Evolutionary conservation across 306 rosid species (phyloP).

Genomic region (Pyrus pyrifolia): DNA sequence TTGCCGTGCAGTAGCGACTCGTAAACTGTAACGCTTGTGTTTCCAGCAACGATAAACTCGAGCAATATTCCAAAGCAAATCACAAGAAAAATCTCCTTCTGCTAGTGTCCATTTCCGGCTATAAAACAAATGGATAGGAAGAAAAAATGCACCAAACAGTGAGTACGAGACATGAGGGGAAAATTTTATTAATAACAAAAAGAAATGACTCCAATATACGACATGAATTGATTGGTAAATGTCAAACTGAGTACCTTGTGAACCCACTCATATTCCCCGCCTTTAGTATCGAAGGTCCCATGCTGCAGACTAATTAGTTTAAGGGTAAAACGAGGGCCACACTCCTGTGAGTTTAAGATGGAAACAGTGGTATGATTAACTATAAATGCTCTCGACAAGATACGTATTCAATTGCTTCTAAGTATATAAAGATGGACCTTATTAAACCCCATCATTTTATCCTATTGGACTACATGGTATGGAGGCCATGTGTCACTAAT

Average conservation of each 20-base stretch:
- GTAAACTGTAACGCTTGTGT: background rate
- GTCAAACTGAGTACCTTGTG: slow-evolving; percentile 60
- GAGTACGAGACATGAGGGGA: background rate
- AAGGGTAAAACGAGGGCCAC: slow-evolving; percentile 88
- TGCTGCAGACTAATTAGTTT: slow-evolving; percentile 75
- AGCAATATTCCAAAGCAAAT: slow-evolving; percentile 22
- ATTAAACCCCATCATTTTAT: background rate
- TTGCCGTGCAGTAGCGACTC: background rate
- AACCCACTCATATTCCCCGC: slow-evolving; percentile 94
- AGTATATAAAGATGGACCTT: background rate
- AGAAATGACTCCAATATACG: slow-evolving; percentile 4
- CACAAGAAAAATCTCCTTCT: slow-evolving; percentile 91
- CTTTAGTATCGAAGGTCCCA: slow-evolving; percentile 75
- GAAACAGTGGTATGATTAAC: background rate
- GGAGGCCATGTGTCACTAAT: background rate
- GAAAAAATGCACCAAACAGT: background rate
- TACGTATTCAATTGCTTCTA: background rate
- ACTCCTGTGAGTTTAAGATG: slow-evolving; percentile 48
- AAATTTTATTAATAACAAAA: background rate
- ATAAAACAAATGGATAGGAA: slow-evolving; percentile 17
- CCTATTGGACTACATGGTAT: background rate
- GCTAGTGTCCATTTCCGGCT: slow-evolving; percentile 99
- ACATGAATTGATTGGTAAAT: background rate
- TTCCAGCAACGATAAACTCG: slow-evolving; percentile 6
- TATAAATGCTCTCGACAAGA: background rate